These are phyloP conservation scores for Trichoderma polysporum DNA, from an alignment of 2,329 filamentous ascomycete genomes.

Conservation along the genomic window DNA sequence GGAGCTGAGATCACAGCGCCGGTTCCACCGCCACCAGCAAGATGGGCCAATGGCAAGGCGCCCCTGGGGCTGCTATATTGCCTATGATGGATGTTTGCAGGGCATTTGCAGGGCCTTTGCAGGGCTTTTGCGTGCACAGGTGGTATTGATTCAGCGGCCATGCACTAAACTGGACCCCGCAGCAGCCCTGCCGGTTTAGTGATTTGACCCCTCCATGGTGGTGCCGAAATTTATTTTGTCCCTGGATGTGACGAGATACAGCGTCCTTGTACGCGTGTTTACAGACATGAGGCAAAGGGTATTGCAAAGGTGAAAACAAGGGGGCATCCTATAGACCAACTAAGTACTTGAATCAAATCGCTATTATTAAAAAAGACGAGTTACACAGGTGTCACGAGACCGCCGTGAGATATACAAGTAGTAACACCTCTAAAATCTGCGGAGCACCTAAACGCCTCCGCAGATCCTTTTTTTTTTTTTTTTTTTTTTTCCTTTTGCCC, in stretches of 20 bases:
- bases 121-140: too few species aligned
- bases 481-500: not conserved
- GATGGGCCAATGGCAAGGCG: slow-evolving; percentile 9
- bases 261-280: not conserved
- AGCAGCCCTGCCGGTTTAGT: slow-evolving; percentile 8
- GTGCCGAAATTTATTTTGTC: not conserved
- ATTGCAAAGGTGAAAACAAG: not conserved
- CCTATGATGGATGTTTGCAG: slow-evolving; percentile 20
- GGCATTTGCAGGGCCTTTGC: slow-evolving; percentile 5
- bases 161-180: slow-evolving; percentile 8
- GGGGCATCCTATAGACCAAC: not conserved
- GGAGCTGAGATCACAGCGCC: not conserved
- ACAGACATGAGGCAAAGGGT: not conserved
- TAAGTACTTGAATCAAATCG: not conserved
- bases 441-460: slow-evolving; percentile 16
- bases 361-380: not conserved
- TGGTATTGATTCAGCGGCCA: slow-evolving; percentile 4
- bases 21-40: slow-evolving; percentile 18
- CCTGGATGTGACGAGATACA: not conserved
- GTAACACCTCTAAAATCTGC: not conserved
- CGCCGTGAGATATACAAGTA: not conserved
- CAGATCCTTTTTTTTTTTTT: slow-evolving; percentile 12
- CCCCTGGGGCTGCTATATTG: not conserved
- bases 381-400: not conserved
- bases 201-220: slow-evolving; percentile 6